Percentiles rank a stretch among this genome's conserved stretches.
Evolutionary conservation across 2,329 filamentous ascomycete genomes (phyloP).

Genomic region (Sporothrix pseudoabietina): DNA sequence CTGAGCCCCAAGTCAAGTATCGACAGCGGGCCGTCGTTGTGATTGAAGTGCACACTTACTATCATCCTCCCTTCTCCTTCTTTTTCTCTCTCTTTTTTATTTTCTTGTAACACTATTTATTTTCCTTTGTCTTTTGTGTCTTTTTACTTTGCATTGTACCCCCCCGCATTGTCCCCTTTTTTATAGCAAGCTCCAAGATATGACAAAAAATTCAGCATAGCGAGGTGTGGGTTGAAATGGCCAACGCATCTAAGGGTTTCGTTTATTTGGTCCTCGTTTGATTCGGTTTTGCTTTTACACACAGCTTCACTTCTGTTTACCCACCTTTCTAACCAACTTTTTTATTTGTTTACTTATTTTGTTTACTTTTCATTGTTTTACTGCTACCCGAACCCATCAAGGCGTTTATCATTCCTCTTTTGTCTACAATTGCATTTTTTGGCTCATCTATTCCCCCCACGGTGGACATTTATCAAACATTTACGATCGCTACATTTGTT

Average conservation of each 20-base stretch:
- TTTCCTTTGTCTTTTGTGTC: constrained; percentile 1
- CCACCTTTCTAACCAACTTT: background rate
- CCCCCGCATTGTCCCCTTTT: background rate
- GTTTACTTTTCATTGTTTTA: background rate
- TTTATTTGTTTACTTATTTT: background rate
- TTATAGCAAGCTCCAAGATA: constrained; percentile 25
- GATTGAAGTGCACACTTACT: background rate
- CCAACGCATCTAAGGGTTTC: constrained; percentile 19
- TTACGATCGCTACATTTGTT: background rate
- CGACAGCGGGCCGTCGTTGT: constrained; percentile 41
- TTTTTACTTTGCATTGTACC: background rate
- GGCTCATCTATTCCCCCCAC: constrained; percentile 2
- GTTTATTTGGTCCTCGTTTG: background rate
- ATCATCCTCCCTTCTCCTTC: background rate
- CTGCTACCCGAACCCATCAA: constrained; percentile 2
- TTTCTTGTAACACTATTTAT: constrained; percentile 16
- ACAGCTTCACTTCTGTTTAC: constrained; percentile 32
- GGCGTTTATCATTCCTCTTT: background rate
- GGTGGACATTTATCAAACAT: background rate
- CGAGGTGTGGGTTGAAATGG: constrained; percentile 21
- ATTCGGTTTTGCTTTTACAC: constrained; percentile 28
- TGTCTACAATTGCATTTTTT: constrained; percentile 19
- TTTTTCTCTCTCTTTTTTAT: background rate
- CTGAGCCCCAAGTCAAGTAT: constrained; percentile 55
- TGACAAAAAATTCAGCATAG: constrained; percentile 30